Conservation (phyloP, 1,139 yeast species). For the Petasospora fabianii region DNA sequence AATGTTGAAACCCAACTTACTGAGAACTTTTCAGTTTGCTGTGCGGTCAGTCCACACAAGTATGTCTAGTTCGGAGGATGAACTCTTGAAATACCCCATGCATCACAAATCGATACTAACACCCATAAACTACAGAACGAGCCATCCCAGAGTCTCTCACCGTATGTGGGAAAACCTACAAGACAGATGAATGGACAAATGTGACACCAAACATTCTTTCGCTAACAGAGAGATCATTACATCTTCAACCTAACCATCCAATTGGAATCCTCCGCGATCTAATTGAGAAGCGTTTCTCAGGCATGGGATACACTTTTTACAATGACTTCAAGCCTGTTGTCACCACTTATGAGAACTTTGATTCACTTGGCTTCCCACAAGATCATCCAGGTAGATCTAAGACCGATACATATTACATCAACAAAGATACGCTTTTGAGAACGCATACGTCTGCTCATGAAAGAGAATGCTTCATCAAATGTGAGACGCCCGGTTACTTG, state of each 20-base stretch:
- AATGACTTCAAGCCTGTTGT: slow-evolving; percentile 84
- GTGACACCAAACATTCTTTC: slow-evolving; percentile 71
- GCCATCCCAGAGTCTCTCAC: slow-evolving; percentile 31
- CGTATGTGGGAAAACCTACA: slow-evolving; percentile 50
- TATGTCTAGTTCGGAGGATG: slow-evolving; percentile 5
- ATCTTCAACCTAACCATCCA: slow-evolving; percentile 75
- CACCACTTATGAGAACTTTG: slow-evolving; percentile 79
- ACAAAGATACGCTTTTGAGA: slow-evolving; percentile 64
- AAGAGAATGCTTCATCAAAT: slow-evolving; percentile 66
- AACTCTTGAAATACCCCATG: no score
- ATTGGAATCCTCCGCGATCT: slow-evolving; percentile 78
- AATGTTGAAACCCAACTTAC: slow-evolving; percentile 1
- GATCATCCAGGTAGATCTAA: slow-evolving; percentile 94
- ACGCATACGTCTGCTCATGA: slow-evolving; percentile 99
- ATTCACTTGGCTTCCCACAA: slow-evolving; percentile 81
- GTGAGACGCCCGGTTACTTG: slow-evolving; percentile 80
- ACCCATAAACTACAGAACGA: slow-evolving; percentile 4
- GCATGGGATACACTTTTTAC: slow-evolving; percentile 74
- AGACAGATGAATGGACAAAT: slow-evolving; percentile 80
- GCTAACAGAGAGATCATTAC: slow-evolving; percentile 70
- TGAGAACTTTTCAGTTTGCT: slow-evolving; percentile 1
- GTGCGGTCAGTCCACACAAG: slow-evolving; percentile 12
- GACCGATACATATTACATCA: slow-evolving; percentile 89
- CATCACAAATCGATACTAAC: background rate
- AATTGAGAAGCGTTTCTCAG: slow-evolving; percentile 63